Conservation (phyloP, 148 eudicot genomes). For the Rhododendron molle region DNA sequence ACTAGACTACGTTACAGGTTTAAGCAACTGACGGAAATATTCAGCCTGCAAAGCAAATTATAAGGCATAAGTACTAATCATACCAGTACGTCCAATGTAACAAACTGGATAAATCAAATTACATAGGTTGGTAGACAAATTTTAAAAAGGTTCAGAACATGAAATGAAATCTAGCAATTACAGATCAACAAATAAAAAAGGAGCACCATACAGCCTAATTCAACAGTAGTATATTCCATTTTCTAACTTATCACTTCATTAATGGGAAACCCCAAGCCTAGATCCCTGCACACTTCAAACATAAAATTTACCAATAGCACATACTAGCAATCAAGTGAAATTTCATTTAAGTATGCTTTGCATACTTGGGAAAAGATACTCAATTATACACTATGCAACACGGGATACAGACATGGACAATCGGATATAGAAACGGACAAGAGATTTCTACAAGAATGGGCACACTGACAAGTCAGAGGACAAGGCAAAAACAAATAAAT, state of each 20-base stretch:
- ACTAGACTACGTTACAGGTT: conserved; percentile 75
- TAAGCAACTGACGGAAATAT: conserved; percentile 81
- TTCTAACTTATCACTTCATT: neutral
- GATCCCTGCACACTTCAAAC: neutral
- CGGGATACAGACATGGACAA: too few species aligned
- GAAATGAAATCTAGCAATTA: neutral
- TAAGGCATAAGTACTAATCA: neutral
- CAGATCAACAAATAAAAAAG: neutral
- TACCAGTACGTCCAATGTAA: neutral
- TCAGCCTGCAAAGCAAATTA: conserved; percentile 52
- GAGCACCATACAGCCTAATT: neutral
- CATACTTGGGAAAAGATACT: neutral
- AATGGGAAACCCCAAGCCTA: neutral
- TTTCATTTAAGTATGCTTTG: neutral
- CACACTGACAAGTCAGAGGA: too few species aligned
- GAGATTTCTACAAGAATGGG: too few species aligned
- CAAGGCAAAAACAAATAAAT: too few species aligned
- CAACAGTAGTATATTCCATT: neutral
- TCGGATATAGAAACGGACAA: too few species aligned
- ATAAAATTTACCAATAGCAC: neutral
- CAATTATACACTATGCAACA: neutral
- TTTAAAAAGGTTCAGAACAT: neutral
- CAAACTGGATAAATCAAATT: neutral
- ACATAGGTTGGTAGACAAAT: neutral
- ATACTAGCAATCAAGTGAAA: neutral